Conservation (phyloP, 1,284 basidiomycete genomes). For the Rhodotorula sp. region DNA sequence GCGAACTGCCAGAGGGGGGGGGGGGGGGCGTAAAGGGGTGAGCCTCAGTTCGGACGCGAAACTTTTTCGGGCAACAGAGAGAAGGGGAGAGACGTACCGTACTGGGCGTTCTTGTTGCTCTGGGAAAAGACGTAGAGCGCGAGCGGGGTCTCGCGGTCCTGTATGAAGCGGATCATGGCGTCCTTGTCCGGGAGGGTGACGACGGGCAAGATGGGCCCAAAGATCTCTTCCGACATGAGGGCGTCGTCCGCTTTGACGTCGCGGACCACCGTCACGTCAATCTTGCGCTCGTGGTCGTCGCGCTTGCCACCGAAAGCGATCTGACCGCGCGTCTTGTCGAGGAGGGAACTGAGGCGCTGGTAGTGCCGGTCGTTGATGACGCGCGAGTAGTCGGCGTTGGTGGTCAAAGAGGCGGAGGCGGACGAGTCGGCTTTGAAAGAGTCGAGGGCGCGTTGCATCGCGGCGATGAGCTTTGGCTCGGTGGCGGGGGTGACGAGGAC, state of each 20-base stretch:
- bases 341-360: conserved; percentile 46
- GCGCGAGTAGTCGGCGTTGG: conserved; percentile 43
- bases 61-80: no score
- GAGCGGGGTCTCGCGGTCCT: conserved; percentile 49
- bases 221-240: conserved; percentile 52
- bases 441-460: conserved; percentile 24
- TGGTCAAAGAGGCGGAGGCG: conserved; percentile 16
- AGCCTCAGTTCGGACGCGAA: no score
- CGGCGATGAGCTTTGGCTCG: conserved; percentile 32
- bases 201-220: conserved; percentile 51
- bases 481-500: conserved; percentile 25
- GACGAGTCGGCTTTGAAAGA: conserved; percentile 19
- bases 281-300: conserved; percentile 39
- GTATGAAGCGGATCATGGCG: conserved; percentile 41
- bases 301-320: conserved; percentile 47
- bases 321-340: conserved; percentile 48
- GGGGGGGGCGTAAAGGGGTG: no score
- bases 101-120: conserved; percentile 43
- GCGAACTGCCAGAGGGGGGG: conserved; percentile 22
- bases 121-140: conserved; percentile 51
- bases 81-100: conserved; percentile 17
- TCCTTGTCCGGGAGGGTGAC: conserved; percentile 27
- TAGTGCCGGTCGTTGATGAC: conserved; percentile 50
- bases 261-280: conserved; percentile 48
- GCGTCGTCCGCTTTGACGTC: conserved; percentile 47